Percentiles rank a stretch among this genome's conserved stretches.
Conservation (phyloP, 495 filamentous ascomycete species). For the Daldinia concentrica region DNA sequence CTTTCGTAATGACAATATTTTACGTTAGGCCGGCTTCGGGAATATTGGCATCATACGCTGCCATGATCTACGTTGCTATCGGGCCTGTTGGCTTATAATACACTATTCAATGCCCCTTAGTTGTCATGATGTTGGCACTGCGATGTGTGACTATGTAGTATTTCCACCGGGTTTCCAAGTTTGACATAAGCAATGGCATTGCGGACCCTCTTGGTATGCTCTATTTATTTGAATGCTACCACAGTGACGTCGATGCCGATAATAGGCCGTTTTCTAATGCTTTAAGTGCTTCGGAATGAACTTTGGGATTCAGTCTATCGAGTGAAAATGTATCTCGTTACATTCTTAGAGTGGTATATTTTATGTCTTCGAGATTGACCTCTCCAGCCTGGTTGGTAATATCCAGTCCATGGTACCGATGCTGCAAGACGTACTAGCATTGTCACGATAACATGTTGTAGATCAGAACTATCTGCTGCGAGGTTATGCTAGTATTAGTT, state of each 20-base stretch:
- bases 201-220: slow-evolving; percentile 1
- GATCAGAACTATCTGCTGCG: neutral
- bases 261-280: neutral
- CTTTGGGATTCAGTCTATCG: neutral
- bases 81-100: neutral
- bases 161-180: slow-evolving; percentile 1
- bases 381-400: neutral
- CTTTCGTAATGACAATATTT: neutral
- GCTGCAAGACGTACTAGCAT: neutral
- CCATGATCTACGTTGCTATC: slow-evolving; percentile 6
- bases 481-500: neutral
- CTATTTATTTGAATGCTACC: slow-evolving; percentile 10
- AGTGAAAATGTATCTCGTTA: neutral
- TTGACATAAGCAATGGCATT: slow-evolving; percentile 6
- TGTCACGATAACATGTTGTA: neutral
- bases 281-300: neutral
- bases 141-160: neutral
- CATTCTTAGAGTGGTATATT: neutral
- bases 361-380: neutral
- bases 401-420: neutral
- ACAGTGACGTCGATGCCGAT: slow-evolving; percentile 12
- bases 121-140: neutral
- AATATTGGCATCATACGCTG: neutral
- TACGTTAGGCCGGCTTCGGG: neutral
- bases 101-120: neutral